Conservation (phyloP, 306 rosid species). For the Vicia faba region DNA sequence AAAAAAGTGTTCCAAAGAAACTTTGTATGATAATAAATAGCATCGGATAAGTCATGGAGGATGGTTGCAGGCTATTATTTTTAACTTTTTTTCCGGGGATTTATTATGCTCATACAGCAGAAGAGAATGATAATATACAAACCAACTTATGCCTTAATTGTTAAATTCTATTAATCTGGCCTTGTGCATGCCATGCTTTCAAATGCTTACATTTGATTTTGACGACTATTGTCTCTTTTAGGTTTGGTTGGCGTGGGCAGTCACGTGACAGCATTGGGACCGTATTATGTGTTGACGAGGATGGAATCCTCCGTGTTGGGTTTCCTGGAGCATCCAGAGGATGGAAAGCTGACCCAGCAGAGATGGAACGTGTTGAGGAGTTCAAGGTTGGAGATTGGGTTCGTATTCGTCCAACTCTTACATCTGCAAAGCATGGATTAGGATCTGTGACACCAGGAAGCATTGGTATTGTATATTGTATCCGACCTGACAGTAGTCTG, state of each 20-base stretch:
- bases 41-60: neutral
- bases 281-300: constrained; percentile 94
- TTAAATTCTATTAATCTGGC: constrained; percentile 30
- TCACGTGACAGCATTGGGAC: constrained; percentile 98
- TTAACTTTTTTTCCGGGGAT: neutral
- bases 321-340: constrained; percentile 99
- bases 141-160: neutral
- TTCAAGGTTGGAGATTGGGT: constrained; percentile 99
- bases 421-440: constrained; percentile 93
- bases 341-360: constrained; percentile 99
- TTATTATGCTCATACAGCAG: neutral
- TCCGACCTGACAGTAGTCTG: constrained; percentile 95
- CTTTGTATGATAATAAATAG: neutral
- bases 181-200: constrained; percentile 21
- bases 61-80: neutral
- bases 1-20: neutral
- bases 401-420: constrained; percentile 95
- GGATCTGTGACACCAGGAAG: constrained; percentile 99
- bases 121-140: neutral
- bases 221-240: constrained; percentile 37
- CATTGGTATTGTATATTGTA: constrained; percentile 94
- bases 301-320: constrained; percentile 97
- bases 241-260: constrained; percentile 99
- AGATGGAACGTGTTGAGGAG: constrained; percentile 99
- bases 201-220: constrained; percentile 20